Conservation (phyloP, 2,329 filamentous ascomycete genomes). For the Didymella segeticola region DNA sequence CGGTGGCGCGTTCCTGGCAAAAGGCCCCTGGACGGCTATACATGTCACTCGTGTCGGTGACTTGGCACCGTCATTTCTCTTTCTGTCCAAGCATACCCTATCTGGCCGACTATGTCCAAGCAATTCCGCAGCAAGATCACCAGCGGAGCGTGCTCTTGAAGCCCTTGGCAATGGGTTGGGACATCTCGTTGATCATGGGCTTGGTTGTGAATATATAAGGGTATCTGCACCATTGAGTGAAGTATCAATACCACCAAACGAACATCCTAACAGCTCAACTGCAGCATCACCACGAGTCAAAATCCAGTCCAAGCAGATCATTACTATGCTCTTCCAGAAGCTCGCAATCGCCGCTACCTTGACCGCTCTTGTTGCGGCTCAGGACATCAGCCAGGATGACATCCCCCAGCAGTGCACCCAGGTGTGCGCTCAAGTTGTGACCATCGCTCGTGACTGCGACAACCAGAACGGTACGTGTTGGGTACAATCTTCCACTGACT, state of each 20-base stretch:
- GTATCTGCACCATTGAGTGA: neutral
- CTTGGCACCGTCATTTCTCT: constrained; percentile 12
- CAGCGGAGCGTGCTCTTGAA: neutral
- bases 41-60: neutral
- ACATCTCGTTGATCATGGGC: neutral
- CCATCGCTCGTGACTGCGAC: constrained; percentile 35
- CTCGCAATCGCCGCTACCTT: constrained; percentile 34
- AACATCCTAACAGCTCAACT: neutral
- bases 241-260: neutral
- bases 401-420: constrained; percentile 38
- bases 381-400: constrained; percentile 41
- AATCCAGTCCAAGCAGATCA: neutral
- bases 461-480: constrained; percentile 25
- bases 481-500: neutral
- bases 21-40: neutral
- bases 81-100: constrained; percentile 2
- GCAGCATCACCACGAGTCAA: neutral
- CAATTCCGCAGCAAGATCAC: neutral
- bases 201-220: constrained; percentile 8
- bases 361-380: constrained; percentile 28
- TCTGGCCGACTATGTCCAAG: neutral
- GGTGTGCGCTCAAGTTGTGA: constrained; percentile 35
- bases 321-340: constrained; percentile 33
- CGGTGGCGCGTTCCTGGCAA: neutral
- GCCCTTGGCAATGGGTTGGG: constrained; percentile 1